phyloP scores from a whole-genome alignment of 192 early-diverging fungal species.

The Rhizophagus sp. region DNA sequence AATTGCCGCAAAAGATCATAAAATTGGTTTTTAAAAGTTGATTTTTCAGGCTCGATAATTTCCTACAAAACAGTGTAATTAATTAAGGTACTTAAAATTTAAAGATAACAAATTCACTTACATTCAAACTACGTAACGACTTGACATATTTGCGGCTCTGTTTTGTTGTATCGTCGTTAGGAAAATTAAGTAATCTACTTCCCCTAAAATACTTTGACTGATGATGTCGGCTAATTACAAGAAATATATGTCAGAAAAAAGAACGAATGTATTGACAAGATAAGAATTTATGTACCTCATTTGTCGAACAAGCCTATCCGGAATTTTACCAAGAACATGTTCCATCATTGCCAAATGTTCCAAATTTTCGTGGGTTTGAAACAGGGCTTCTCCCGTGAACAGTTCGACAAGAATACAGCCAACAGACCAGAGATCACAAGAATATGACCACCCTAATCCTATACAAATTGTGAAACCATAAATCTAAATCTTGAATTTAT shows the following conservation, averaged over 20 bases:
- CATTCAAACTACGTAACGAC: constrained; percentile 54
- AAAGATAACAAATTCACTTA: constrained; percentile 31
- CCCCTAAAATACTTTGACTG: constrained; percentile 54
- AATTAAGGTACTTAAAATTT: neutral
- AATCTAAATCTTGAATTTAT: neutral
- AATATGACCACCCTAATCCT: constrained; percentile 89
- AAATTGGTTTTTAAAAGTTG: constrained; percentile 54
- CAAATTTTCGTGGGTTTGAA: constrained; percentile 96
- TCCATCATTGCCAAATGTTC: constrained; percentile 99
- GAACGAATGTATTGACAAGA: neutral
- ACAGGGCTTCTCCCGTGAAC: constrained; percentile 91
- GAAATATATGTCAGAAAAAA: constrained; percentile 12
- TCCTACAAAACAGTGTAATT: constrained; percentile 24
- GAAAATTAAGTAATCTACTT: constrained; percentile 51
- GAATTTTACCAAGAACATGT: constrained; percentile 77
- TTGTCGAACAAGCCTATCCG: constrained; percentile 59
- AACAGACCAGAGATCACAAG: constrained; percentile 97
- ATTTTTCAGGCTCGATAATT: constrained; percentile 47
- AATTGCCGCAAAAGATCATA: constrained; percentile 71
- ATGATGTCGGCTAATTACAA: constrained; percentile 35
- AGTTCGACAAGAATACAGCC: constrained; percentile 97
- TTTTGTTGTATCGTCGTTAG: constrained; percentile 53
- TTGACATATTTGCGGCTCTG: constrained; percentile 65
- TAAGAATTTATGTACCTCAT: constrained; percentile 39
- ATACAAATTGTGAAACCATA: neutral